Evolutionary conservation across 352 stramenopile species (phyloP), one percentile per base, ranked within the genome.

Genomic region (Globisporangium canariense): DNA sequence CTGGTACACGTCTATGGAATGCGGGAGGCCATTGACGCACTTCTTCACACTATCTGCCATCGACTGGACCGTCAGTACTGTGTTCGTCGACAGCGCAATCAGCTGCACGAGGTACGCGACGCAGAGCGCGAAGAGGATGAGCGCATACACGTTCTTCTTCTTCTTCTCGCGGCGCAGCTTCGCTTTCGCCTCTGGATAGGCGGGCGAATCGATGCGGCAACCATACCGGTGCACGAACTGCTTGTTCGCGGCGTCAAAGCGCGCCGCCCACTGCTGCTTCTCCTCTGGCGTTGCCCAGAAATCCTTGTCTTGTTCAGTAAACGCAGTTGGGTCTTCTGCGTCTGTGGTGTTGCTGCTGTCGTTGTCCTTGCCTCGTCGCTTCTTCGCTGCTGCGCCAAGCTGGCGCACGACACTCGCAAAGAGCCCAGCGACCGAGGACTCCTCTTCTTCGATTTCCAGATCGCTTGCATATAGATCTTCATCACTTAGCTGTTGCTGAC

Each of bases 181-280:
- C n/a, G 58, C 56, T 41, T 66, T 68, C 14, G 62, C 55, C 1
- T 76, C 69, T 1, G 69, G 66, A 8, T 62, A 50, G 16, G 69
- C 69, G 0, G 56, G 38, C 9, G 69, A 65, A 61, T 79, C 72
- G 40, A 79, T 74, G 16, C 69, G 66, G 22, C 69, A 76, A n/a
- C 72, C 72, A 28, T 73, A 76, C n/a, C 46, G 13, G 20, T 65
- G 57, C 49, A 69, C 56, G 55, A 64, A 69, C 43, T 59, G 59
- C 47, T 50, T 50, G 54, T 79, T 72, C 5, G 60, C 62, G 0
- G 41, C 46, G 13, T 73, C 52, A 34, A 69, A 73, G 10, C 54
- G 66, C 16, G 52, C 38, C n/a, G 67, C 57, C 72, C 72, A 79
- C 53, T 64, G 64, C 41, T 55, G 62, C 38, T 79, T 79, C 38